Evolutionary conservation across 148 eudicot genomes (phyloP), one percentile per base, ranked within the genome.

Genomic region (Fagopyrum tataricum): DNA sequence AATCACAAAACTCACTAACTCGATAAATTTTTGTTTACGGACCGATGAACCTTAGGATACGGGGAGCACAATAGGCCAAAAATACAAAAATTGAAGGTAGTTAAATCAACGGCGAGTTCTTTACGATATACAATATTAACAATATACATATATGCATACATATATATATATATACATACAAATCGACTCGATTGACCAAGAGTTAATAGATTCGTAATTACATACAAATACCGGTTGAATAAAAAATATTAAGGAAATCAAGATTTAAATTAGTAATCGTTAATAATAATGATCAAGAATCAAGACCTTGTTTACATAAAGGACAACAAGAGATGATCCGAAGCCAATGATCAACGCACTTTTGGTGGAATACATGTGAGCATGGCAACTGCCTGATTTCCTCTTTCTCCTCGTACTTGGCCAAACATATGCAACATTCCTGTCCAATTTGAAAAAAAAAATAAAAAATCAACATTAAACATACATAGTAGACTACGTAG

Each of bases 281-380:
- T 31, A 31, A 49, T 14, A 6, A 0, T 49, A 49, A 49, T 15
- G 9, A 5, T 64, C 17, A 64, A 64, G 21, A 15, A 39, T 87
- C 80, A 67, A 94, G 76, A 47, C 82, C 85, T 82, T 91, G 91
- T 72, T 94, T 94, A 77, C 98, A 94, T 53, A 94, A 88, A 17
- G 98, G 98, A 76, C 98, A 95, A 20, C 96, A 95, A 9, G 98
- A 87, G 72, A 85, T 86, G 20, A 95, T 91, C 67, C 77, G 79
- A 78, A 95, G 97, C 98, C 98, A 95, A 53, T 95, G 98, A 73
- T 95, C 98, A 67, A 91, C 96, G 74, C 98, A 91, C 72, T 82
- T 85, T 39, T 84, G 85, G 79, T 91, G 97, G 72, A 95, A 95
- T 48, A 80, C 74, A 72, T 95, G 98, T 24, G 82, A 78, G 62